Evolutionary conservation across 805 yeast genomes (phyloP), one percentile per base, ranked within the genome.

Genomic region (Wickerhamiella australiensis): DNA sequence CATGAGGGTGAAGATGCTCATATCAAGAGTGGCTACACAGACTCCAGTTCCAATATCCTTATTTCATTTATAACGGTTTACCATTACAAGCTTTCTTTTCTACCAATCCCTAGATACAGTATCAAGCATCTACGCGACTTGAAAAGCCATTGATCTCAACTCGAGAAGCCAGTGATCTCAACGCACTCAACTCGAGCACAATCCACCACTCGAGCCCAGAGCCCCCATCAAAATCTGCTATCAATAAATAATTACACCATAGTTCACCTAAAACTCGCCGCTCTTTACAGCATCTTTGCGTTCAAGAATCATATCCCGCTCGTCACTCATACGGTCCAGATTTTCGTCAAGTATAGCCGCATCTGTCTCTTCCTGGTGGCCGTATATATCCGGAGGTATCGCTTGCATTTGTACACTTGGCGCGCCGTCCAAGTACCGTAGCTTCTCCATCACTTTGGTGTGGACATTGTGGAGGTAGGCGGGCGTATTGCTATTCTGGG

Each of bases 351-450:
- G 53, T 21, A 62, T 21, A 11, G 67, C 67, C 23, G 52, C 53
- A 42, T 69, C 73, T 13, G 65, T 66, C 15, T 69, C 72, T 12
- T 58, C 62, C 20, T 54, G 51, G 42, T 61, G 67, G 20, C 72
- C 73, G 45, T 60, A 61, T 13, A 70, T 52, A 48, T 69, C 74
- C 3, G 96, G 96, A 2, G 96, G 96, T 6, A 85, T 77, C 54
- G 85, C 90, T 53, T 75, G 80, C 94, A 88, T 86, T 56, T 85
- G 82, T 7, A 92, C 97, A 57, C 94, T 81, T 11, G 98, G 98
- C 0, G 97, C 97, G 46, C 88, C 88, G 58, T 84, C 85, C 51
- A 90, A 65, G 59, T 72, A 82, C 56, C 96, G 66, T 44, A 90
- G 68, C 61, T 84, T 86, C 65, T 90, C 96, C 58, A 88, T 64